These are phyloP conservation scores for Terfezia boudieri DNA, from an alignment of 495 filamentous ascomycete species.

Conservation along the genomic window DNA sequence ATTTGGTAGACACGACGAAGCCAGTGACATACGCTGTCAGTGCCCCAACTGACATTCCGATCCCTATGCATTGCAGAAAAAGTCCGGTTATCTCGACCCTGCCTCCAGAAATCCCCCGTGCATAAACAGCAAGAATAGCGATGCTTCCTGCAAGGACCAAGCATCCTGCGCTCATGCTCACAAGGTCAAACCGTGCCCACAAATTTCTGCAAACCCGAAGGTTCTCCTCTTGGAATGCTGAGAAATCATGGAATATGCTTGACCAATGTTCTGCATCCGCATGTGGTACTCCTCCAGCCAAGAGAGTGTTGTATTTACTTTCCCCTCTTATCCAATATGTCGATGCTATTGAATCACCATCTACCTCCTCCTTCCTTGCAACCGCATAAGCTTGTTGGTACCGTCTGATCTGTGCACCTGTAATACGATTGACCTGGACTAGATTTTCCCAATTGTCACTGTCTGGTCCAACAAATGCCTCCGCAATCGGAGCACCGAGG, in stretches of 20 bases:
- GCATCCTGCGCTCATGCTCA: constrained; percentile 64
- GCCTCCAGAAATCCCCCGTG: constrained; percentile 33
- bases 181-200: constrained; percentile 78
- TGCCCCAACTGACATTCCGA: constrained; percentile 25
- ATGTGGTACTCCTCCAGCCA: constrained; percentile 14
- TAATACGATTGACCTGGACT: constrained; percentile 46
- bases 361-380: constrained; percentile 14
- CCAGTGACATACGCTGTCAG: constrained; percentile 17
- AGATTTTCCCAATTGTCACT: constrained; percentile 44
- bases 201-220: constrained; percentile 59
- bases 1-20: constrained; percentile 1
- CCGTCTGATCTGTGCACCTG: constrained; percentile 67
- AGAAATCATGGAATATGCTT: constrained; percentile 36
- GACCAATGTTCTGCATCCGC: constrained; percentile 11
- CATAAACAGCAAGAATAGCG: constrained; percentile 44
- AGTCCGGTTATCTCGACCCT: constrained; percentile 29
- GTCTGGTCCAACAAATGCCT: constrained; percentile 55
- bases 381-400: constrained; percentile 52
- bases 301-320: neutral
- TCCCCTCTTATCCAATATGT: constrained; percentile 8
- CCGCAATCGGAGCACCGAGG: constrained; percentile 81
- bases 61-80: constrained; percentile 25
- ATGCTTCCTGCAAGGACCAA: constrained; percentile 43
- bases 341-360: neutral
- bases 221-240: constrained; percentile 53